Base-by-base conservation (phyloP, 345 rosid genomes). In the Melaleuca quinquenervia region DNA sequence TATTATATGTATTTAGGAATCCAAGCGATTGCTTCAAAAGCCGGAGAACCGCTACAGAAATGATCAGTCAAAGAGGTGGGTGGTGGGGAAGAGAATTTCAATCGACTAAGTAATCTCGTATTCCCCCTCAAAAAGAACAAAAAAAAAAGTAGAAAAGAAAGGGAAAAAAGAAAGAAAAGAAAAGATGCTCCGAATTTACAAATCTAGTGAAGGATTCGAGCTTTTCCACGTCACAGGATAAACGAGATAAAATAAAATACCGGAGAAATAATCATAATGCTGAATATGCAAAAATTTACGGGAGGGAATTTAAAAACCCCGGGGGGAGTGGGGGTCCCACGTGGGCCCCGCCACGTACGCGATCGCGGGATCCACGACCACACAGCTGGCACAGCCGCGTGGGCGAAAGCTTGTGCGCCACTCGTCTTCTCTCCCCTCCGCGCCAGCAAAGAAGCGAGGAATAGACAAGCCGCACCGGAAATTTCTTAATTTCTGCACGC, bases 381-480 rank as follows among this genome's bases (percentile, higher is more conserved):
- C 22, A 76, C 86, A 85, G 87, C 87, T 85, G 87, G 87, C 84
- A 26, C 36, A 41, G 87, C 62, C 87, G 74, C 84, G 87, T 85
- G 74, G 87, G 24, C 53, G 32, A 41, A 56, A 55, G 45, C 53
- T 82, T 52, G 62, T 8, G 21, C 11, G 53, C 84, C 49, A 50
- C 84, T 50, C 53, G 55, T 8, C 29, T 54, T 27, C 82, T 14
- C 50, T 45, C 11, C 52, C 50, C 52, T 22, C 50, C 16, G 20
- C n/a, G 4, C 41, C 41, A 41, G 41, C 41, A 41, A 41, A 41
- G 41, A 41, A n/a, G n/a, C 41, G 41, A 41, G 41, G 8, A 64
- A 64, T 64, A 32, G 78, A 70, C 78, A 70, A 70, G 78, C 18
- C 78, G 16, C 48, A 18, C 8, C 48, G 8, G 11, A 64, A 62